These are phyloP conservation scores for Talaromyces sp. DNA, from an alignment of 2,329 filamentous ascomycete genomes.

Conservation along the genomic window DNA sequence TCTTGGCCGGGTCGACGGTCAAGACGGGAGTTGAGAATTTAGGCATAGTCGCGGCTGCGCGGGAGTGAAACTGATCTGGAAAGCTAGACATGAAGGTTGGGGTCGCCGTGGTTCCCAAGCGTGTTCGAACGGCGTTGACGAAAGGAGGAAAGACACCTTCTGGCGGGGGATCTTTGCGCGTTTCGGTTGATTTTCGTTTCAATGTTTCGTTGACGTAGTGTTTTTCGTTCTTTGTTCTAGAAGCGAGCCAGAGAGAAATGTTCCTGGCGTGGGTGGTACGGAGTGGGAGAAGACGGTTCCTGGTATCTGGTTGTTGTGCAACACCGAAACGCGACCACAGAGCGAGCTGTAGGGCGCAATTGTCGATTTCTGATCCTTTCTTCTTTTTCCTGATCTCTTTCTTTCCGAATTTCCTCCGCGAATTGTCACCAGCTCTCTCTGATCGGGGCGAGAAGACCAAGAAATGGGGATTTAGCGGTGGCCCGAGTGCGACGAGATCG, in stretches of 20 bases:
- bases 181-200: background rate
- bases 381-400: background rate
- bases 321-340: background rate
- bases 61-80: slow-evolving; percentile 6
- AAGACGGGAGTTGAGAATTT: slow-evolving; percentile 79
- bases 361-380: background rate
- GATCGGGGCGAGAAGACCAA: background rate
- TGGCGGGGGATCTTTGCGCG: slow-evolving; percentile 15
- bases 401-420: background rate
- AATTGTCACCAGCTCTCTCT: background rate
- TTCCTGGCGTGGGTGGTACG: background rate
- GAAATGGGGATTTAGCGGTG: slow-evolving; percentile 11
- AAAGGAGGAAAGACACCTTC: slow-evolving; percentile 15
- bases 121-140: slow-evolving; percentile 37
- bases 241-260: background rate
- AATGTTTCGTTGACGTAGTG: too few species aligned
- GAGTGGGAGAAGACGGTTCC: background rate
- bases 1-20: slow-evolving; percentile 83
- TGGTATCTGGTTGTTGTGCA: background rate
- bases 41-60: slow-evolving; percentile 58
- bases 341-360: background rate
- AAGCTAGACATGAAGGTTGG: slow-evolving; percentile 23
- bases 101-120: slow-evolving; percentile 40
- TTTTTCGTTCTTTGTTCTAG: background rate
- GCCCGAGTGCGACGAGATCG: slow-evolving; percentile 18